A percentile compares a stretch with the other conserved stretches of the same genome.
Evolutionary conservation across 1,284 basidiomycete species (phyloP).

Genomic region (Chiua sp.): DNA sequence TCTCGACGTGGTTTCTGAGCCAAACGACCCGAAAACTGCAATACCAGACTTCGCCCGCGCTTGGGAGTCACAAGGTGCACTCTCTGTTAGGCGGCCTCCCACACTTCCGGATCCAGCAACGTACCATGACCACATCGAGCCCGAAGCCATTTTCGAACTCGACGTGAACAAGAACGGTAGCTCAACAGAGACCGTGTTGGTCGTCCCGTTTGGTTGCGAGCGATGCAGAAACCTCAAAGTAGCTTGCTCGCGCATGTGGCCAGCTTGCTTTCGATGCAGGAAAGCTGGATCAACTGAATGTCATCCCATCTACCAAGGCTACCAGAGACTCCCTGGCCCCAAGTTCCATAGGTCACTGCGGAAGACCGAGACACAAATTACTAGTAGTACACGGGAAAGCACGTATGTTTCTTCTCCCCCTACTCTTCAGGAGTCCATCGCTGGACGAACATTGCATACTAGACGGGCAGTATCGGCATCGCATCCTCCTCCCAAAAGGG

Average conservation of each 20-base stretch:
- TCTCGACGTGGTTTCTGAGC: too few relatives aligned
- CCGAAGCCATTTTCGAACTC: slow-evolving; percentile 33
- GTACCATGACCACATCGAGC: slow-evolving; percentile 30
- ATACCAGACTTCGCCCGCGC: slow-evolving; percentile 27
- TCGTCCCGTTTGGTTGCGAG: slow-evolving; percentile 26
- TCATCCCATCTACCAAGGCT: slow-evolving; percentile 6
- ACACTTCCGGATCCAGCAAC: slow-evolving; percentile 13
- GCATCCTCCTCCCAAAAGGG: not conserved
- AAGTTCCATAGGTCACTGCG: slow-evolving; percentile 8
- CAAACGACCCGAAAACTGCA: not conserved
- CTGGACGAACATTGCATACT: not conserved
- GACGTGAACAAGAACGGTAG: slow-evolving; percentile 15
- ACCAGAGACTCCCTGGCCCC: slow-evolving; percentile 31
- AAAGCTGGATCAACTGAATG: slow-evolving; percentile 9
- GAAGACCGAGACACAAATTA: not conserved
- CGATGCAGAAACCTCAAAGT: slow-evolving; percentile 16
- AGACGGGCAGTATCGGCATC: not conserved
- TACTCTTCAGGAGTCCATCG: not conserved
- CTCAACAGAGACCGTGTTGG: slow-evolving; percentile 20
- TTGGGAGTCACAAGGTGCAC: slow-evolving; percentile 27
- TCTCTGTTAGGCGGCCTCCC: slow-evolving; percentile 32
- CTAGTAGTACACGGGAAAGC: not conserved
- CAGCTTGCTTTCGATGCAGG: slow-evolving; percentile 29
- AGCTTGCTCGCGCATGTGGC: slow-evolving; percentile 31
- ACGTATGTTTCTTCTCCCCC: not conserved